These are phyloP conservation scores for Botrytis galanthina DNA, from an alignment of 2,329 filamentous ascomycete genomes.

Conservation along the genomic window DNA sequence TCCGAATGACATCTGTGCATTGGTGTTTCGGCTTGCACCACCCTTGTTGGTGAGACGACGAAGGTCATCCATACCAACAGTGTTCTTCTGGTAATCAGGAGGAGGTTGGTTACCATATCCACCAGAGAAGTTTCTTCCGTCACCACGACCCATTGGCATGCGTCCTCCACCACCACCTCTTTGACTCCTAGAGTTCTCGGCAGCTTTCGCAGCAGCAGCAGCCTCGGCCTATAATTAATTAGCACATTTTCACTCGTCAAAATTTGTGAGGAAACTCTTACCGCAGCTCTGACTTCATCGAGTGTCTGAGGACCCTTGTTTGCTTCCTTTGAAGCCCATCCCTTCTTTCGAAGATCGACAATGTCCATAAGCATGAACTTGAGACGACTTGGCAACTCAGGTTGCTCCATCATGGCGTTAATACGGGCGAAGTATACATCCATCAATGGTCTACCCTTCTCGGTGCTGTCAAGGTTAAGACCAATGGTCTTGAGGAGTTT, in stretches of 20 bases:
- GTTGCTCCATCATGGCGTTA: conserved; percentile 73
- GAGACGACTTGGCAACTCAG: conserved; percentile 80
- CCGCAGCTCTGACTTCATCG: conserved; percentile 81
- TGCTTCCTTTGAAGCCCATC: conserved; percentile 83
- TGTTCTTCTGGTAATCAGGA: conserved; percentile 69
- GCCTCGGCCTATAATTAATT: conserved; percentile 59
- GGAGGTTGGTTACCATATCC: conserved; percentile 70
- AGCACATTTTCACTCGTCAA: conserved; percentile 25
- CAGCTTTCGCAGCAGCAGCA: conserved; percentile 74
- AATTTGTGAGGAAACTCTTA: conserved; percentile 42
- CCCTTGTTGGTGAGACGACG: conserved; percentile 71
- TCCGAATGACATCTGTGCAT: conserved; percentile 65
- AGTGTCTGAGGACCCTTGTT: conserved; percentile 98
- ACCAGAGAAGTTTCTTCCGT: conserved; percentile 78
- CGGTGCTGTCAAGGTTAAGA: conserved; percentile 76
- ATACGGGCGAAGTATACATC: conserved; percentile 92
- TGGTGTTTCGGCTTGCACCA: conserved; percentile 53
- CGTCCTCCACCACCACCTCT: conserved; percentile 67
- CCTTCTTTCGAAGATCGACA: conserved; percentile 72
- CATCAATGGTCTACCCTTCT: conserved; percentile 84
- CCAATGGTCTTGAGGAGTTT: conserved; percentile 93
- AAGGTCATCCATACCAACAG: conserved; percentile 87
- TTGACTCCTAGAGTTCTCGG: conserved; percentile 63
- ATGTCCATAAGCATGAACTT: conserved; percentile 97
- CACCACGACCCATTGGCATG: conserved; percentile 74